phyloP scores from a whole-genome alignment of 352 stramenopile genomes.

The Phytophthora kernoviae region DNA sequence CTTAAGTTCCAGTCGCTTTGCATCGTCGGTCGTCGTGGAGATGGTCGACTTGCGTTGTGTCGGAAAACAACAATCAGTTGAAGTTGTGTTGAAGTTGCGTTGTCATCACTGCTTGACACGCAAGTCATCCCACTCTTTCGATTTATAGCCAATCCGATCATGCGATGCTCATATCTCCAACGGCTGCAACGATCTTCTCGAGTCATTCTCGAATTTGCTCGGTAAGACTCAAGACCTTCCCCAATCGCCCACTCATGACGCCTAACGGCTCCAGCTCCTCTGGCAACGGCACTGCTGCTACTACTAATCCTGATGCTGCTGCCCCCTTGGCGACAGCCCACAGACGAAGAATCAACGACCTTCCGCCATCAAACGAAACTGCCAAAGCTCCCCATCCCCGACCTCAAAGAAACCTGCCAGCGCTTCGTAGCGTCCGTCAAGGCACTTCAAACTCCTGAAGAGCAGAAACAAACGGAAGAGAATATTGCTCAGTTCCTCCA shows the following conservation, averaged over 20 bases:
- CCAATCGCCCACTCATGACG: constrained; percentile 9
- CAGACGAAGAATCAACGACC: constrained; percentile 56
- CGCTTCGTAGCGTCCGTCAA: constrained; percentile 80
- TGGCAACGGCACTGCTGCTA: not conserved
- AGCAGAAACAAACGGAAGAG: constrained; percentile 56
- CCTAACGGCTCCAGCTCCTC: constrained; percentile 14
- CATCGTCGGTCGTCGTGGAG: not conserved
- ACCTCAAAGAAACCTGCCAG: constrained; percentile 76
- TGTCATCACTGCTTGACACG: too few species aligned
- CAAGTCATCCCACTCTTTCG: too few species aligned
- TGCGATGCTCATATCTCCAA: not conserved
- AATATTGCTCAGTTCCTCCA: constrained; percentile 65
- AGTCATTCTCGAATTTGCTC: not conserved
- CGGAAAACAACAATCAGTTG: not conserved
- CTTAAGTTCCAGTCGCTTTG: too few species aligned
- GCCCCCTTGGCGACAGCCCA: constrained; percentile 25
- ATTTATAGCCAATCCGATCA: too few species aligned
- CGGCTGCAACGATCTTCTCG: too few species aligned
- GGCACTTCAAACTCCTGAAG: constrained; percentile 74
- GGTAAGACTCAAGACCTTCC: not conserved
- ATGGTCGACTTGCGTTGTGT: not conserved
- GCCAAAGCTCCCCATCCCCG: constrained; percentile 87
- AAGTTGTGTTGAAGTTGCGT: not conserved
- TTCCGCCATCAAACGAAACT: constrained; percentile 74
- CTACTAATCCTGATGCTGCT: constrained; percentile 1